Conservation (phyloP, 192 early-diverging fungal species). For the Backusella luteola region DNA sequence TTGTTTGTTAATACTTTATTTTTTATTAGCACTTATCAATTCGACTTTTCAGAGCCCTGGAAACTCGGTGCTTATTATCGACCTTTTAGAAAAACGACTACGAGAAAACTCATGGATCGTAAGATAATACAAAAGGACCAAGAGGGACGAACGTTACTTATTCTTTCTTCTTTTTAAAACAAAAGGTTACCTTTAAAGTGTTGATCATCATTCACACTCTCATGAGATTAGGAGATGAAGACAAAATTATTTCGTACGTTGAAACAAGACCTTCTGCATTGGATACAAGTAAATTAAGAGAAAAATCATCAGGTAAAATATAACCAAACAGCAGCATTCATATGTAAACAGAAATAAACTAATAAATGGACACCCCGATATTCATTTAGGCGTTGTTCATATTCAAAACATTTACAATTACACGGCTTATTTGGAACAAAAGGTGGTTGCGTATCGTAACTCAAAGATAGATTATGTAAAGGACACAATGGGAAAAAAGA, state of each 20-base stretch:
- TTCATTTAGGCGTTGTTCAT: conserved; percentile 35
- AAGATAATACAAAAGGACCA: conserved; percentile 12
- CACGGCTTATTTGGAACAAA: conserved; percentile 74
- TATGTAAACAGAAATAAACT: not conserved
- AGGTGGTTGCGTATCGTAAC: conserved; percentile 62
- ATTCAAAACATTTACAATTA: conserved; percentile 70
- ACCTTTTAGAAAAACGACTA: conserved; percentile 36
- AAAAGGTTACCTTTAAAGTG: conserved; percentile 72
- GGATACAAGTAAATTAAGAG: conserved; percentile 50
- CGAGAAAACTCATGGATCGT: conserved; percentile 69
- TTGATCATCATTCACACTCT: conserved; percentile 74
- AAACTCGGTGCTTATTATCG: conserved; percentile 50
- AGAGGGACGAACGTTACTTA: not conserved
- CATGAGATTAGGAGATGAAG: conserved; percentile 64
- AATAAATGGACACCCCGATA: not conserved
- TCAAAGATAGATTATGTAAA: conserved; percentile 67
- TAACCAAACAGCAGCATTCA: not conserved
- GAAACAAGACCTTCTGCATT: conserved; percentile 44
- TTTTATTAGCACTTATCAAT: conserved; percentile 18
- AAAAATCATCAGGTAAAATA: conserved; percentile 40
- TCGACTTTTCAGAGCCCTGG: conserved; percentile 30
- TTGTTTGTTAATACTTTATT: not conserved
- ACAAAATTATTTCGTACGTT: conserved; percentile 62
- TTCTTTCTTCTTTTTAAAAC: not conserved
- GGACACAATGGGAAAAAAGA: conserved; percentile 39